Conservation (phyloP, 768 basidiomycete species). For the Cystobasidium tubakii region DNA sequence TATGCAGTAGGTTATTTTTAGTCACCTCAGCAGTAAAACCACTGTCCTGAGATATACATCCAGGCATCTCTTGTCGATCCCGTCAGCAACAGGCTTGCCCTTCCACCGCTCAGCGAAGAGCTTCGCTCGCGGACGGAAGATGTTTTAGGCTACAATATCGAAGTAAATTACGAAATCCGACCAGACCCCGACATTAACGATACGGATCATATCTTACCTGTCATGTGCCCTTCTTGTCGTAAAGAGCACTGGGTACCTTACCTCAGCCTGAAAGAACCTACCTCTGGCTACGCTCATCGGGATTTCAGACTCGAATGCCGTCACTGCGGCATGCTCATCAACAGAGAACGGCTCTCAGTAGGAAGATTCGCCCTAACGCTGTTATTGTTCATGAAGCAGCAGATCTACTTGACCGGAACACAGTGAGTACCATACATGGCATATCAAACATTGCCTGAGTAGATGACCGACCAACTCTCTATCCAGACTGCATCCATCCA, state of each 20-base stretch:
- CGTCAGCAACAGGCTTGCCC: neutral
- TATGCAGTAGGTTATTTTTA: slow-evolving; percentile 1
- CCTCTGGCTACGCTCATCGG: slow-evolving; percentile 18
- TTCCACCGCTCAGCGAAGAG: neutral
- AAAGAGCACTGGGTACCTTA: slow-evolving; percentile 19
- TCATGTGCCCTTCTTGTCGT: slow-evolving; percentile 15
- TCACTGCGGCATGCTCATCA: slow-evolving; percentile 8
- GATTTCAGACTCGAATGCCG: slow-evolving; percentile 16
- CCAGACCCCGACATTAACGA: slow-evolving; percentile 10
- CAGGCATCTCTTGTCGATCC: slow-evolving; percentile 20
- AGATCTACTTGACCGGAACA: slow-evolving; percentile 20
- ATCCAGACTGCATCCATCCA: slow-evolving; percentile 11
- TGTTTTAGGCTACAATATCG: slow-evolving; percentile 20
- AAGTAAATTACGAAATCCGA: slow-evolving; percentile 7
- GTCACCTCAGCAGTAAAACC: neutral
- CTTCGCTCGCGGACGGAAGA: neutral
- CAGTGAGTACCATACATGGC: slow-evolving; percentile 2
- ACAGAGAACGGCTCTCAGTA: slow-evolving; percentile 10
- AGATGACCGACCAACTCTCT: neutral
- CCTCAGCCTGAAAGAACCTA: slow-evolving; percentile 14
- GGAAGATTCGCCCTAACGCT: slow-evolving; percentile 19
- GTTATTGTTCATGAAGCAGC: slow-evolving; percentile 13
- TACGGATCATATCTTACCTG: slow-evolving; percentile 3
- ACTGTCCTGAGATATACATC: neutral
- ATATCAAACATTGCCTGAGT: no score